These are phyloP conservation scores for Strigomonas culicis DNA, from an alignment of 208 protist species.

Conservation along the genomic window DNA sequence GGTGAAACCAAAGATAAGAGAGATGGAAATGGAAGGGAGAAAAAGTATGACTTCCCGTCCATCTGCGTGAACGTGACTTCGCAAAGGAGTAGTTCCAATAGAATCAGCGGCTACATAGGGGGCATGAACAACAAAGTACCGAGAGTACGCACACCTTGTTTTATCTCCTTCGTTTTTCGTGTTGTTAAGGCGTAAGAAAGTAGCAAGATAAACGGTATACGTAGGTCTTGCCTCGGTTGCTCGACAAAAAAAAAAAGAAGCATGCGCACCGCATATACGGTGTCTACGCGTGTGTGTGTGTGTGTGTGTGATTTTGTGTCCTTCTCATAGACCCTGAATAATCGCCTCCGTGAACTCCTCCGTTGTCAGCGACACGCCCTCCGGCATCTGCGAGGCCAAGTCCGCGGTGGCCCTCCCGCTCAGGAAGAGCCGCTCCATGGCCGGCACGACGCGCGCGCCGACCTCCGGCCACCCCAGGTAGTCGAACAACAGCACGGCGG, in stretches of 20 bases:
- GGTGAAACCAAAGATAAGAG: not conserved
- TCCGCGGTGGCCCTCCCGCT: conserved; percentile 32
- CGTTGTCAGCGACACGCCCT: conserved; percentile 28
- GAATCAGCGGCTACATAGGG: not conserved
- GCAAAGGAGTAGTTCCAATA: not conserved
- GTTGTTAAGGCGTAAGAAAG: not conserved
- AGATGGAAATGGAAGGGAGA: not conserved
- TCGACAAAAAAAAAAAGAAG: not conserved
- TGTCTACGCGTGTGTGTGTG: not conserved
- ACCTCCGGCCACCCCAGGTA: conserved; percentile 49
- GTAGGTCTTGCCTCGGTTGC: too few relatives aligned
- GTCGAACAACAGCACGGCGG: conserved; percentile 42
- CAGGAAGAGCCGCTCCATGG: conserved; percentile 36
- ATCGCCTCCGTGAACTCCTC: conserved; percentile 27
- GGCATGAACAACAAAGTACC: not conserved
- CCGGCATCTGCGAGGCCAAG: conserved; percentile 28
- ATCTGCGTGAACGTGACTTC: too few relatives aligned
- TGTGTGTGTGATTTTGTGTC: not conserved
- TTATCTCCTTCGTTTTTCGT: too few relatives aligned
- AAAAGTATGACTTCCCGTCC: too few relatives aligned
- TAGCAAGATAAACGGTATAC: not conserved
- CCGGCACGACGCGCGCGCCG: conserved; percentile 21
- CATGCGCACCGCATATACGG: not conserved
- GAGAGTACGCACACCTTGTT: too few relatives aligned
- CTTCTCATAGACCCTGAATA: conserved; percentile 22